Evolutionary conservation across 495 filamentous ascomycete genomes (phyloP), one percentile per base, ranked within the genome.

Genomic region (Talaromyces trachyspermus): DNA sequence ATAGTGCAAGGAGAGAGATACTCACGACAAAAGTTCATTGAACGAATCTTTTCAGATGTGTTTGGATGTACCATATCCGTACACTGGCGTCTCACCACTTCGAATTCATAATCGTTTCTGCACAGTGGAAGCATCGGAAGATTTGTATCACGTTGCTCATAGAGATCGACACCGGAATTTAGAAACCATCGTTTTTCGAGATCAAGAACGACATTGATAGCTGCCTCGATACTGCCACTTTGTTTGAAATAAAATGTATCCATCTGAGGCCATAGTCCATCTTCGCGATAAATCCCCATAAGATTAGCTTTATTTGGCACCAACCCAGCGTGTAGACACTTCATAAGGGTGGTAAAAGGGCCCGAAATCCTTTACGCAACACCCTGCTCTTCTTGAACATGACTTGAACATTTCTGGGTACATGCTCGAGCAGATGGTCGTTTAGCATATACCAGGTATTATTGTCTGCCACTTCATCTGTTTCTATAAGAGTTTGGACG

Each of bases 91-190:
- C 36, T 39, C 18, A 39, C 36, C n/a, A 39, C n/a, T 39, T 20
- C 36, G 18, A 39, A 39, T 39, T 39, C 36, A 39, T 39, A 20
- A 39, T 39, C 36, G 18, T 39, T 39, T 20, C 36, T 39, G 36
- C 36, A 39, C 18, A 39, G n/a, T 15, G 36, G 36, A 39, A 39
- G 36, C 8, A 30, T 30, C 27, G 27, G 27, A 30, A 30, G 27
- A 30, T 30, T 30, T 30, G 27, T 30, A 30, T 30, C 27, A 30
- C 27, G 27, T 30, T 30, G 27, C 27, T 30, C 27, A 30, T 30
- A 30, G 27, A 30, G 27, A 30, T 30, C 27, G 27, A 30, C 27
- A 30, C 27, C 27, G 27, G 27, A 30, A 30, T 30, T 30, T 30
- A 30, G 12, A 30, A 30, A 30, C 27, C 27, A 12, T 30, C 27